Base-by-base conservation (phyloP, 208 protist genomes). In the Trypanosoma melophagium region DNA sequence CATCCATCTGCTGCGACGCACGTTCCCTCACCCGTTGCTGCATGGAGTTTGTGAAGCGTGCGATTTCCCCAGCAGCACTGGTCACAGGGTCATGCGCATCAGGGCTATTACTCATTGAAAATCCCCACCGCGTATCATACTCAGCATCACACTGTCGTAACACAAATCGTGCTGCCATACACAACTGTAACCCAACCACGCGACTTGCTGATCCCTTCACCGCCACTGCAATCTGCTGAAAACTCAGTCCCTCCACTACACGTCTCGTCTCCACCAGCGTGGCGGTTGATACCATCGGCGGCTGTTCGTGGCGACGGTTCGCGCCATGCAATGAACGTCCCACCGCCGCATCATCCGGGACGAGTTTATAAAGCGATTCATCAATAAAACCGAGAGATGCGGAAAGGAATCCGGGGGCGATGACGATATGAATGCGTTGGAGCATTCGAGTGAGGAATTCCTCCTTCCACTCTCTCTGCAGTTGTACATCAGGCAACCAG, bases 331-430 rank as follows among this genome's bases (percentile, higher is more conserved):
- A 7, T 35, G 28, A 35, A 35, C 28, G 28, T 35, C 28, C 28
- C 28, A 35, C 28, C 28, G 28, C 28, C 28, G 28, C 5, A 35
- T 35, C 28, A 5, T 17, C 40, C 17, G 28, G 66, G 19, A 91
- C 71, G 49, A 82, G 56, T 31, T 81, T 76, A 71, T 93, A 90
- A 9, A 96, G 76, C 9, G 55, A 35, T 22, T 81, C 70, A 59
- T 96, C 90, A 51, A 96, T 79, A 64, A 96, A 96, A 16, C 90
- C 90, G 52, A 93, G 60, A 51, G 74, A 81, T 35, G 81, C 85
- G 22, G 59, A 70, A 22, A 88, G 71, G 63, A 86, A 94, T 35
- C 65, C 69, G 25, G 75, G 80, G 3, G 84, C 56, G 56, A 94
- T 91, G 62, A 47, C 17, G 31, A 40, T 53, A 72, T 96, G 83